These are phyloP conservation scores for Colletotrichum somersetense DNA, from an alignment of 2,329 filamentous ascomycete genomes.

Conservation along the genomic window DNA sequence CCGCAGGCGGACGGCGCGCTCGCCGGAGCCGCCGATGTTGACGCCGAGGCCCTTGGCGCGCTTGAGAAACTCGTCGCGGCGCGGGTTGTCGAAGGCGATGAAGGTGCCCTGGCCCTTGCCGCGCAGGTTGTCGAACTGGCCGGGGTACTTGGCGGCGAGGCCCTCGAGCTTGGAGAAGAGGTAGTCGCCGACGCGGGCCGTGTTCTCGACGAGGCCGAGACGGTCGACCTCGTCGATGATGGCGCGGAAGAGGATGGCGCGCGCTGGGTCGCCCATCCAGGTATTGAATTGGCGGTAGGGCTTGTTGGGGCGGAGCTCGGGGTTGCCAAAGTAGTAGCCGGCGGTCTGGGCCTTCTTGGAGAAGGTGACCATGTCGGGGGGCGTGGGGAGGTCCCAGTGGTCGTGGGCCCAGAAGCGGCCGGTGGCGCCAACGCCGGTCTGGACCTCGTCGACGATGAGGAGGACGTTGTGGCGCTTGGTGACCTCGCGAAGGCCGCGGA, in stretches of 20 bases:
- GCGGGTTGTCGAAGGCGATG: slow-evolving; percentile 89
- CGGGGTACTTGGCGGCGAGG: slow-evolving; percentile 78
- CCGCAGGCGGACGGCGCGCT: slow-evolving; percentile 79
- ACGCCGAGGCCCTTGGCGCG: slow-evolving; percentile 84
- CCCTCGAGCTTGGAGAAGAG: slow-evolving; percentile 77
- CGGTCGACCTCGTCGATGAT: slow-evolving; percentile 86
- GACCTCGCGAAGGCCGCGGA: slow-evolving; percentile 83
- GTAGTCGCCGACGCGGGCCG: slow-evolving; percentile 82
- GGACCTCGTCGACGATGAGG: slow-evolving; percentile 93
- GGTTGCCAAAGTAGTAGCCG: slow-evolving; percentile 90
- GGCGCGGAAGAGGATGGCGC: slow-evolving; percentile 85
- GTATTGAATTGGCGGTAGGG: slow-evolving; percentile 98
- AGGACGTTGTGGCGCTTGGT: slow-evolving; percentile 83
- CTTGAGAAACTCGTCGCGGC: slow-evolving; percentile 82
- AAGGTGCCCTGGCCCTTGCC: slow-evolving; percentile 92
- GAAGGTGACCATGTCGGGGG: slow-evolving; percentile 95
- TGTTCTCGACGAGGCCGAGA: slow-evolving; percentile 82
- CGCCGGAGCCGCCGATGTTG: slow-evolving; percentile 89
- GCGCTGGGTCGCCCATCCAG: slow-evolving; percentile 94
- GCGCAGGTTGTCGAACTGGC: slow-evolving; percentile 84
- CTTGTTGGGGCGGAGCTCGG: slow-evolving; percentile 86
- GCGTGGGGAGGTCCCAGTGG: slow-evolving; percentile 85
- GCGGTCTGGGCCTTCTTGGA: slow-evolving; percentile 96
- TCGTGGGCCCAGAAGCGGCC: slow-evolving; percentile 98
- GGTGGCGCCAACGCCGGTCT: slow-evolving; percentile 92